Base-by-base conservation (phyloP, 257 asterid genomes). In the Datura wrightii region DNA sequence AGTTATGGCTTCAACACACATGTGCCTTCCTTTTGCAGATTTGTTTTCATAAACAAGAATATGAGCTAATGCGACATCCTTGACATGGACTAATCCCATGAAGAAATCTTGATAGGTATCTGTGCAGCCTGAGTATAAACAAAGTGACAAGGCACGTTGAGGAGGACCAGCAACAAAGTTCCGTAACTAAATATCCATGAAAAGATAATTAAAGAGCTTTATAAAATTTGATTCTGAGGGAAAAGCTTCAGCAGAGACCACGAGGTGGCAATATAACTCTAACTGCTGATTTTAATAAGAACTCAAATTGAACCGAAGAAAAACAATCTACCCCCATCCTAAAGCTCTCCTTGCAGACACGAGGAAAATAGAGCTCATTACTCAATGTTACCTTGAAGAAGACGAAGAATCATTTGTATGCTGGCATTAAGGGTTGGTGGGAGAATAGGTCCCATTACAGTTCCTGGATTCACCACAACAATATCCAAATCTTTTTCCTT, bases 1-100 rank as follows among this genome's bases (percentile, higher is more conserved):
- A 85, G 95, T 79, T 83, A 93, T 89, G 82, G 96, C 92, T 90
- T 95, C 97, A 54, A 92, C 91, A 76, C 99, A 94, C 84, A 93
- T 0, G 88, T 95, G 97, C 87, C 99, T 88, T 84, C 97, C 99
- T 14, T 87, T 89, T n/a, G 98, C 92, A 15, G 93, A 86, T 63
- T 87, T 79, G 91, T 92, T 92, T 80, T 94, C 99, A 48, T 95
- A 95, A 36, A 88, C 92, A 89, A 92, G 83, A 67, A 94, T 86
- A 88, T 95, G 99, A 14, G 99, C 97, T 80, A 91, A 89, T 58
- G 98, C 98, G 58, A 92, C 96, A 74, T 95, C 98, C 90, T 92
- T 92, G 31, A 95, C 95, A 82, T 95, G 98, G 79, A 95, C 98
- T 44, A 70, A 87, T 85, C 98, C 99, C 90, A 93, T 89, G 71